These are phyloP conservation scores for Peribolospora baueri DNA, from an alignment of 768 basidiomycete genomes.

Conservation along the genomic window DNA sequence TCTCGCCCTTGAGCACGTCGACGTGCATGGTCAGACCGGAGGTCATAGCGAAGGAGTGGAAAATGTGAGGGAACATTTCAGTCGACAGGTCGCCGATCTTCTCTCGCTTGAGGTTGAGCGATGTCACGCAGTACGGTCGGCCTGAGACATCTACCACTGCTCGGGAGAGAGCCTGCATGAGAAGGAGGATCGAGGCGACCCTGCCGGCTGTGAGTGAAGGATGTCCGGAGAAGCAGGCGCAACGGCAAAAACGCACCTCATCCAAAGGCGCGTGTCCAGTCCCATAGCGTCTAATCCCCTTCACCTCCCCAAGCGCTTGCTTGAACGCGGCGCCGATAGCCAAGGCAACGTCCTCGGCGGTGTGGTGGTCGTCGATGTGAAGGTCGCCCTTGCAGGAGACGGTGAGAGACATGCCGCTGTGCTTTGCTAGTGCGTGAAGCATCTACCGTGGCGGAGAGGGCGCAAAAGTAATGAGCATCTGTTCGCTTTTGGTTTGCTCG, in stretches of 20 bases:
- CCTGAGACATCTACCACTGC: conserved; percentile 98
- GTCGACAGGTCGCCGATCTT: conserved; percentile 86
- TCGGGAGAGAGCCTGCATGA: conserved; percentile 56
- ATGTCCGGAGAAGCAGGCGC: not conserved
- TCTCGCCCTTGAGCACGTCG: conserved; percentile 79
- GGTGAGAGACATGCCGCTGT: conserved; percentile 73
- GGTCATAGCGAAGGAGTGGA: conserved; percentile 93
- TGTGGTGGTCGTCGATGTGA: conserved; percentile 96
- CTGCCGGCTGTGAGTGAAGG: not conserved
- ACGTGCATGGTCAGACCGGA: conserved; percentile 83
- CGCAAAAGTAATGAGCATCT: conserved; percentile 1
- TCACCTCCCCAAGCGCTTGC: conserved; percentile 74
- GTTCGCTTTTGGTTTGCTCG: not conserved
- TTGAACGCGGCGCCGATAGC: conserved; percentile 51
- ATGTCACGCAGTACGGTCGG: conserved; percentile 79
- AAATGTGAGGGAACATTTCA: conserved; percentile 94
- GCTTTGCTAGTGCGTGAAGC: conserved; percentile 93
- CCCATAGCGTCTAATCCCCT: conserved; percentile 82
- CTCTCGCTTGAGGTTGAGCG: conserved; percentile 64
- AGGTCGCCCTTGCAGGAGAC: conserved; percentile 86
- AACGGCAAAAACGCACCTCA: conserved; percentile 34
- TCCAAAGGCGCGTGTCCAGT: conserved; percentile 92
- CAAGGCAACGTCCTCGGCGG: conserved; percentile 58
- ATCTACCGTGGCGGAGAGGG: conserved; percentile 34
- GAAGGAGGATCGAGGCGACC: not conserved